These are phyloP conservation scores for Endocalyx cinctus DNA, from an alignment of 2,329 filamentous ascomycete genomes.

Conservation along the genomic window DNA sequence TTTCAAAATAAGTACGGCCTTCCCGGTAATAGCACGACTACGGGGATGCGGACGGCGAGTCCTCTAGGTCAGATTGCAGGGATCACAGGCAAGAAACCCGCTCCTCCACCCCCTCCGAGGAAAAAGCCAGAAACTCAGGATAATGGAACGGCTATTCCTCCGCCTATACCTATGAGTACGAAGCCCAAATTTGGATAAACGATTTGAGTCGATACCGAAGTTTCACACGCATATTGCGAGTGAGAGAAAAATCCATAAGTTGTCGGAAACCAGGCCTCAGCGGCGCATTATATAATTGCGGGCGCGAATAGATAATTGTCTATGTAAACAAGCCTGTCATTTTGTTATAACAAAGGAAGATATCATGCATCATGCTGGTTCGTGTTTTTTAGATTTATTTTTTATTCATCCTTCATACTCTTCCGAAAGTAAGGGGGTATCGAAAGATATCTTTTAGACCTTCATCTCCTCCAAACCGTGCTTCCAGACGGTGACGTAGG, in stretches of 20 bases:
- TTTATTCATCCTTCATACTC: no score
- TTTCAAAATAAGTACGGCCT: constrained; percentile 58
- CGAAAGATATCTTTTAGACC: constrained; percentile 81
- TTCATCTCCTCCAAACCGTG: constrained; percentile 85
- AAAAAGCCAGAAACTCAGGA: constrained; percentile 42
- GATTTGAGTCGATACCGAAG: no score
- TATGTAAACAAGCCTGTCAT: no score
- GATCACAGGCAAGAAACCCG: constrained; percentile 43
- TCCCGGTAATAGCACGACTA: constrained; percentile 7
- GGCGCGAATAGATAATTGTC: no score
- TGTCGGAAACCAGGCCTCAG: no score
- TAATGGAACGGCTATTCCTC: constrained; percentile 31
- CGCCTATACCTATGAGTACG: constrained; percentile 49
- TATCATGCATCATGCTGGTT: no score
- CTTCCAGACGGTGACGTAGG: constrained; percentile 91
- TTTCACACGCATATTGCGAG: no score
- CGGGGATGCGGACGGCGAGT: neutral
- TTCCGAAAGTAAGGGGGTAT: no score
- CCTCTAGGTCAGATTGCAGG: constrained; percentile 10
- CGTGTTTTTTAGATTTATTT: no score
- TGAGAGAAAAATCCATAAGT: no score
- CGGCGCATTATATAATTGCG: no score
- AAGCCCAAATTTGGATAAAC: constrained; percentile 36
- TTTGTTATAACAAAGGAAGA: no score
- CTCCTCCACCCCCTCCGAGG: constrained; percentile 37